Evolutionary conservation across 345 rosid genomes (phyloP).

Genomic region (Salix koriyanagi): DNA sequence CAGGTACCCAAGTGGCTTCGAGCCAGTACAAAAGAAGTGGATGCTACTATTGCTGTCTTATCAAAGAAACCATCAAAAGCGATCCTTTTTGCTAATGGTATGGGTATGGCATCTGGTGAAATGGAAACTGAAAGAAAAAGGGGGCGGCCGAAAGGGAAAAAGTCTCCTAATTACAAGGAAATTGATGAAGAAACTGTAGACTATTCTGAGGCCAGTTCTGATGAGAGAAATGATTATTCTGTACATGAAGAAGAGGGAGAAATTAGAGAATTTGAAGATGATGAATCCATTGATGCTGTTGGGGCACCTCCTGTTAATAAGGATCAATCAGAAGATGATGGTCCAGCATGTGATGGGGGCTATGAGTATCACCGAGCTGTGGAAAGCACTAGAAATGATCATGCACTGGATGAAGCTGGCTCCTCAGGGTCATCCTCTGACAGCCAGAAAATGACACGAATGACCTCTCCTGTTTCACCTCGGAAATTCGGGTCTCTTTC

Average conservation of each 20-base stretch:
- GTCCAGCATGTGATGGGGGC: conserved; percentile 44
- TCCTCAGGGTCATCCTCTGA: conserved; percentile 92
- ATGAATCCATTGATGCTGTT: conserved; percentile 63
- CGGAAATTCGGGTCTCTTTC: conserved; percentile 93
- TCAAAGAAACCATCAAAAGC: conserved; percentile 87
- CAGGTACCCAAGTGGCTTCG: conserved; percentile 99
- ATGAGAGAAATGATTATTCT: conserved; percentile 73
- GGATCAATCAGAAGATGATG: conserved; percentile 81
- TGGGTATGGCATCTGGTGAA: conserved; percentile 51
- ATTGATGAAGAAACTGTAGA: conserved; percentile 85
- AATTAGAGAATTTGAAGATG: conserved; percentile 74
- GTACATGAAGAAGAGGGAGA: conserved; percentile 90
- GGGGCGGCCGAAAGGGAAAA: conserved; percentile 84
- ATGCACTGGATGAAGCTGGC: conserved; percentile 57
- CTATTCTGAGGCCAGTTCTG: conserved; percentile 82
- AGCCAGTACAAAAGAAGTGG: conserved; percentile 78
- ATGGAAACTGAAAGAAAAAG: conserved; percentile 74
- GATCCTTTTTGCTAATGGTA: conserved; percentile 45
- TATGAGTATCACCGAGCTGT: conserved; percentile 53
- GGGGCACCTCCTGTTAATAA: conserved; percentile 48
- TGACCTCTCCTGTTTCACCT: conserved; percentile 79
- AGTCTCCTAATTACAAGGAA: conserved; percentile 84
- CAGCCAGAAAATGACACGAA: conserved; percentile 53
- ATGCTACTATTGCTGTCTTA: conserved; percentile 56
- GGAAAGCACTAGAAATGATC: conserved; percentile 47